Base-by-base conservation (phyloP, 768 basidiomycete genomes). In the Fomitopsis pulvina region DNA sequence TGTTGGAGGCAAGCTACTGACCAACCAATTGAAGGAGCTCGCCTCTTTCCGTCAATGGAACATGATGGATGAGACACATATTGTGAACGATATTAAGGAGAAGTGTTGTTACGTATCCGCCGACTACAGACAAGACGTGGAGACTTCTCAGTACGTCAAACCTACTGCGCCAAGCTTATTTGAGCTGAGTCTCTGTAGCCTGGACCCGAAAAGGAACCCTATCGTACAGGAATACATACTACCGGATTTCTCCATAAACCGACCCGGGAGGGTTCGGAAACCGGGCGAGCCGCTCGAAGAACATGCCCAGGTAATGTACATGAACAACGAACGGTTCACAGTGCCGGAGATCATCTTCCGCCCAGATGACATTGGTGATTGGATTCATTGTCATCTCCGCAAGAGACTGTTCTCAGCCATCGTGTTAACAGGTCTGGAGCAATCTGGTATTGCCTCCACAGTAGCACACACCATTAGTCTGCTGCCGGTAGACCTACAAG, bases 41-140 rank as follows among this genome's bases (percentile, higher is more conserved):
- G 80, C 94, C 4, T 95, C 92, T 11, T 97, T 88, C 65, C 83
- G 95, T 39, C 94, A 97, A 63, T 97, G 91, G 89, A 91, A 97
- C 66, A 92, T 97, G 89, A 93, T 94, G 84, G 92, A 96, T 60
- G 87, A 97, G 65, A 94, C 92, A 2, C 81, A 86, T 65, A 87
- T 97, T 62, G 85, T 96, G 74, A 93, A 95, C 69, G 79, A 87
- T 60, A 86, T 92, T 59, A 93, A 95, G 66, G 92, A 97, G 66
- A 66, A 79, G 14, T 93, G 91, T 63, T 93, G 92, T 68, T 96
- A 85, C 66, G 85, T 95, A 48, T 83, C 90, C 11, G 70, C 71
- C 18, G 69, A 83, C 60, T 93, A 87, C 71, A 74, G 73, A 51
- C 62, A 65, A 41, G 92, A 96, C 66, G 69, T 92, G 50, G 86